Percentiles rank a stretch among this genome's conserved stretches.
These are phyloP conservation scores for Phialophora expanda DNA, from an alignment of 2,329 filamentous ascomycete genomes.

Conservation along the genomic window DNA sequence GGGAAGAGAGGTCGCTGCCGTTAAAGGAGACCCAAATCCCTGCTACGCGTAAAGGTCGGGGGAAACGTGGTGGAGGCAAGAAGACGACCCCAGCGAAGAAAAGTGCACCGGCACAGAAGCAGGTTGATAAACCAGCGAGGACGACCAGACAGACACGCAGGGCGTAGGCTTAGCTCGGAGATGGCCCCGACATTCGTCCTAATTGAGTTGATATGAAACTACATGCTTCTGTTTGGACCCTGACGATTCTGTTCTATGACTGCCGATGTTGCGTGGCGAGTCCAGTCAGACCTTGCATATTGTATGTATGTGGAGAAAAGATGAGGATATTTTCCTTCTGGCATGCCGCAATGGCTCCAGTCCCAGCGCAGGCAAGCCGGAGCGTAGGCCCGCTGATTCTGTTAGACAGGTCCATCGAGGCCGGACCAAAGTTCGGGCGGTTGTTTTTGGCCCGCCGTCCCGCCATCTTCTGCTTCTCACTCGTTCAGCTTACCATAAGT, in stretches of 20 bases:
- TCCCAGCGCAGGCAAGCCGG: too few relatives aligned
- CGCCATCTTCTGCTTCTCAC: background rate
- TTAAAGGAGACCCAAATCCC: constrained; percentile 20
- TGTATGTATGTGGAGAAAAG: background rate
- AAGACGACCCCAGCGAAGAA: constrained; percentile 9
- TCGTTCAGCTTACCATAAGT: background rate
- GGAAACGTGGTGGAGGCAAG: constrained; percentile 6
- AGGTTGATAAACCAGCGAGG: constrained; percentile 13
- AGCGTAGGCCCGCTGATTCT: background rate
- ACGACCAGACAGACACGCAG: constrained; percentile 28
- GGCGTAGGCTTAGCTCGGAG: constrained; percentile 16
- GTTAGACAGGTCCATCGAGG: background rate
- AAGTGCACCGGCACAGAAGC: constrained; percentile 8
- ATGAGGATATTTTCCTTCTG: background rate
- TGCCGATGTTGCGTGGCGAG: background rate
- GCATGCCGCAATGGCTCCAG: background rate
- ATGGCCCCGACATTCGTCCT: background rate
- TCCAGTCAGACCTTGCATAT: background rate
- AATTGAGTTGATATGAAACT: background rate
- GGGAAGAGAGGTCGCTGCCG: constrained; percentile 17
- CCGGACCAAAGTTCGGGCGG: constrained; percentile 17
- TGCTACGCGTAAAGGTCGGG: constrained; percentile 10
- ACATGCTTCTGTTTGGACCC: background rate
- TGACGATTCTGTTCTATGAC: background rate
- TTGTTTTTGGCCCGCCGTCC: background rate